phyloP scores from a whole-genome alignment of 495 filamentous ascomycete genomes.

The Aspergillus hancockii region DNA sequence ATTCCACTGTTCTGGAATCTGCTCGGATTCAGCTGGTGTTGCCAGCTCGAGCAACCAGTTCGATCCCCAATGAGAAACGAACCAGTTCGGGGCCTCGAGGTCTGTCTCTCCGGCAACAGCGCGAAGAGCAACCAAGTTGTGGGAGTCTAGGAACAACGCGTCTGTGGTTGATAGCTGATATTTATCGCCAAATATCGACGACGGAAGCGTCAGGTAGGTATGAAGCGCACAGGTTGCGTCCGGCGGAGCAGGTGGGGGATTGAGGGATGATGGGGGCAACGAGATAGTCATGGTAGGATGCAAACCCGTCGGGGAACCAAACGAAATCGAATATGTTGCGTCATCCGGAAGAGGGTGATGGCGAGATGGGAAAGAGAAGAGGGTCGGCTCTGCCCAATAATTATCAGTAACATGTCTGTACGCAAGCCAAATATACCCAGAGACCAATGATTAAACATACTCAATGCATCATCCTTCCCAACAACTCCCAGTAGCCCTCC shows the following conservation, averaged over 20 bases:
- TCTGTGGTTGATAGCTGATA: conserved; percentile 73
- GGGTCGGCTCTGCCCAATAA: conserved; percentile 56
- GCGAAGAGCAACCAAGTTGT: conserved; percentile 69
- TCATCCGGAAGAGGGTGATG: conserved; percentile 62
- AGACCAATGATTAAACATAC: conserved; percentile 44
- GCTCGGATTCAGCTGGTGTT: conserved; percentile 31
- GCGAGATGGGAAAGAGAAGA: conserved; percentile 89
- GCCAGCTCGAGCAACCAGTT: conserved; percentile 75
- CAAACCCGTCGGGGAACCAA: conserved; percentile 74
- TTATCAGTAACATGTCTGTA: conserved; percentile 3
- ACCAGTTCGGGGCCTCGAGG: conserved; percentile 90
- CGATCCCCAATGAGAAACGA: conserved; percentile 75
- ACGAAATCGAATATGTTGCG: conserved; percentile 49
- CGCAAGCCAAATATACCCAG: conserved; percentile 9
- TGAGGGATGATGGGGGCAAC: conserved; percentile 34
- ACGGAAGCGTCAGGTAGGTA: conserved; percentile 85
- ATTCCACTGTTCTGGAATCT: conserved; percentile 55
- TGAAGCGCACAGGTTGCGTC: conserved; percentile 68
- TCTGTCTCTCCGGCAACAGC: conserved; percentile 79
- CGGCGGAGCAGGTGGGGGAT: conserved; percentile 34
- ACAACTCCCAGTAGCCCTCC: conserved; percentile 79
- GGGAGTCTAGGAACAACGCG: conserved; percentile 68
- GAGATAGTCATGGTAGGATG: conserved; percentile 78
- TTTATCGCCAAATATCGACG: conserved; percentile 78
- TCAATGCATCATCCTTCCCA: conserved; percentile 68